Base-by-base conservation (phyloP, 2,329 filamentous ascomycete species). In the Ascochyta koolunga region DNA sequence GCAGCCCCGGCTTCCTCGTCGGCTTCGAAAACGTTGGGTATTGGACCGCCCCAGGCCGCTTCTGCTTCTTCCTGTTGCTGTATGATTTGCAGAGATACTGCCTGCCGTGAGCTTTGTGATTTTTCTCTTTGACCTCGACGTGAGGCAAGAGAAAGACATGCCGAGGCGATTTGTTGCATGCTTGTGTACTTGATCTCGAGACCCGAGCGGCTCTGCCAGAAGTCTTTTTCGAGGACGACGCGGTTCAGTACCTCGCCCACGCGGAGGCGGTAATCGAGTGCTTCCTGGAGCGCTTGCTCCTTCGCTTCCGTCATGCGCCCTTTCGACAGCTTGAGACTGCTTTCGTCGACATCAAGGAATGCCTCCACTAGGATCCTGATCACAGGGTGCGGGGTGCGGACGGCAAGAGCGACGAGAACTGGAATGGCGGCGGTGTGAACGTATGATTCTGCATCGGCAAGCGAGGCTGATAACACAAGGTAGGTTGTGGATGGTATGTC, bases 401-500 rank as follows among this genome's bases (percentile, higher is more conserved):
- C 75, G 0, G 87, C 83, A 10, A 92, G 73, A 21, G 85, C 82
- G 0, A 83, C 82, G 54, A 90, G 84, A 1, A 87, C 80, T 57
- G 85, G 85, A 56, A 91, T 84, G 15, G 86, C 83, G n/a, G 85
- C 82, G 2, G 88, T 77, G 63, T 89, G 88, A 56, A 91, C 86
- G 66, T 88, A 92, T 50, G 89, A 87, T 50, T 91, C 89, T 5
- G 81, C 77, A 42, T 89, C 87, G 55, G 82, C 80, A 1, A 91
- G 76, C 0, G 90, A 78, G 9, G 82, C 84, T 1, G 86, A 85
- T 47, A 91, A 77, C 0, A 92, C 77, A 1, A 90, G 78, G 5
- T 88, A 82, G 0, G 88, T 77, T 3, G 86, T 78, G 1, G 86
- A 82, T 0, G 85, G 84, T n/a, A 91, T 81, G 65, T 91, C 88